These are phyloP conservation scores for Leucosporidium creatinivorum DNA, from an alignment of 768 basidiomycete species.

Conservation along the genomic window DNA sequence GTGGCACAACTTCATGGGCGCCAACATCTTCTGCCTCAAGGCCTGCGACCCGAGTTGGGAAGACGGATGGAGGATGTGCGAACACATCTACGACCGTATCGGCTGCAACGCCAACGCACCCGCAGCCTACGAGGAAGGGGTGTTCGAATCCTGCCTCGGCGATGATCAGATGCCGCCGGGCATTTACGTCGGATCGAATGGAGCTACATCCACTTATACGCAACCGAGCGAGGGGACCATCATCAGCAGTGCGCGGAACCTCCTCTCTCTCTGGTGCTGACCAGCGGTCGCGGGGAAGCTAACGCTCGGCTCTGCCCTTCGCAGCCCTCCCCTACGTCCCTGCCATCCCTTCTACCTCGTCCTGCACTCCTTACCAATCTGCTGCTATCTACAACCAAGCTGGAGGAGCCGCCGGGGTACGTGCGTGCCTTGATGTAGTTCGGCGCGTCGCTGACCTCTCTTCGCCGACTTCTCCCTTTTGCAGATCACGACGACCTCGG, in stretches of 20 bases:
- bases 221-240: slow-evolving; percentile 31
- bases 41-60: slow-evolving; percentile 56
- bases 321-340: slow-evolving; percentile 36
- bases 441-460: no score
- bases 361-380: slow-evolving; percentile 36
- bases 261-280: not conserved
- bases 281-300: slow-evolving; percentile 17
- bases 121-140: slow-evolving; percentile 52
- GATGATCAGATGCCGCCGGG: slow-evolving; percentile 55
- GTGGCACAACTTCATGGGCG: slow-evolving; percentile 62
- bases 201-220: slow-evolving; percentile 13
- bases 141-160: slow-evolving; percentile 60
- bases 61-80: slow-evolving; percentile 49
- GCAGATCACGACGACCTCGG: no score
- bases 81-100: slow-evolving; percentile 52
- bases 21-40: slow-evolving; percentile 23
- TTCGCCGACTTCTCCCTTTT: no score
- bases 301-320: slow-evolving; percentile 19
- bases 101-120: slow-evolving; percentile 62
- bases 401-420: no score
- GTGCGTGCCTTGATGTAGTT: no score
- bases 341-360: slow-evolving; percentile 37
- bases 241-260: slow-evolving; percentile 17
- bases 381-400: slow-evolving; percentile 18
- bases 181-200: slow-evolving; percentile 7